phyloP scores from a whole-genome alignment of 352 stramenopile species.

The Phytopythium delawarense region DNA sequence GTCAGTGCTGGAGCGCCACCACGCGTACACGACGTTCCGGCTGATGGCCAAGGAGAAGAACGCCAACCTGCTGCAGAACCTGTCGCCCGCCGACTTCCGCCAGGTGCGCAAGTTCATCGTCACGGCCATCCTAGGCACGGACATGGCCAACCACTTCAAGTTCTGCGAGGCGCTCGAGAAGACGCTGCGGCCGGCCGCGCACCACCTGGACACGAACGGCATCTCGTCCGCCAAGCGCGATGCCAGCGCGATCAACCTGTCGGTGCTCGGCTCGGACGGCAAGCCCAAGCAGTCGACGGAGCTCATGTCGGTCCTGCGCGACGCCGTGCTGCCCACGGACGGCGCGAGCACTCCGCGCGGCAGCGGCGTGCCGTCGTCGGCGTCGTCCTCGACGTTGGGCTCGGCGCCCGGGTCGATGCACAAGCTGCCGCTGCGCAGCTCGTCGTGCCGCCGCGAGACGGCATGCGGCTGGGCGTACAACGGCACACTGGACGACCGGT shows the following conservation, averaged over 20 bases:
- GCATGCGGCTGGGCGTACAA: slow-evolving; percentile 57
- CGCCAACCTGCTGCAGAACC: slow-evolving; percentile 79
- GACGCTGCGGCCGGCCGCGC: slow-evolving; percentile 43
- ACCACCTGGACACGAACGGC: slow-evolving; percentile 41
- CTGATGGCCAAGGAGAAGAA: slow-evolving; percentile 82
- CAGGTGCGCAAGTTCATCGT: slow-evolving; percentile 88
- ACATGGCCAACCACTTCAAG: slow-evolving; percentile 90
- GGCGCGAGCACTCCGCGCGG: slow-evolving; percentile 29
- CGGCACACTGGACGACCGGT: slow-evolving; percentile 65
- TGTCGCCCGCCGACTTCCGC: slow-evolving; percentile 64
- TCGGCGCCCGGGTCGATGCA: slow-evolving; percentile 21
- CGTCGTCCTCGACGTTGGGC: slow-evolving; percentile 9
- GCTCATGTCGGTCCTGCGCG: slow-evolving; percentile 44
- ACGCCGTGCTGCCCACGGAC: slow-evolving; percentile 62
- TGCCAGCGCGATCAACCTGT: slow-evolving; percentile 7
- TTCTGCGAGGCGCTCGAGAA: slow-evolving; percentile 79
- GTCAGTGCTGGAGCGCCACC: slow-evolving; percentile 87
- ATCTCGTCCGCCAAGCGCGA: slow-evolving; percentile 43
- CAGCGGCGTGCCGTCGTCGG: background rate
- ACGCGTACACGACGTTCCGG: slow-evolving; percentile 84
- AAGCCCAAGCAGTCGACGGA: slow-evolving; percentile 20
- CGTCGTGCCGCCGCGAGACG: slow-evolving; percentile 20
- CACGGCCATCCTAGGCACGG: slow-evolving; percentile 83
- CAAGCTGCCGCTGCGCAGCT: slow-evolving; percentile 13
- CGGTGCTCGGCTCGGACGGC: background rate